Base-by-base conservation (phyloP, 75 land plant genomes). In the Larix kaempferi region DNA sequence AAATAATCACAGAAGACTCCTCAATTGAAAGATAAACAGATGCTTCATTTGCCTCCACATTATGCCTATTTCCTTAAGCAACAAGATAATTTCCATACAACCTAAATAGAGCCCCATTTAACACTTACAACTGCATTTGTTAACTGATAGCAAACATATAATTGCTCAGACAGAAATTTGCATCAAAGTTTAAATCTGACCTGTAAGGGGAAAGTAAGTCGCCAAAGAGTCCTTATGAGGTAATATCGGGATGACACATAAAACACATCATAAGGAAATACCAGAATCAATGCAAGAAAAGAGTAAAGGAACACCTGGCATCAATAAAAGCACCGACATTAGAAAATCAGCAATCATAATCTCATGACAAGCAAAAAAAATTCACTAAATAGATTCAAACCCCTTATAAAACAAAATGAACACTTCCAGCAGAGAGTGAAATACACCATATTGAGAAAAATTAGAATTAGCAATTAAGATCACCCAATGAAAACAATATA, bases 191-290 rank as follows among this genome's bases (percentile, higher is more conserved):
- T 13, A 39, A 25, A 44, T 84, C 86, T 76, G 78, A 84, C 99
- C 95, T 98, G 99, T 57, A 98, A 58, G 0, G 99, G 98, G 52
- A 98, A 78, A 41, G 85, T 72, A 57, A 98, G 91, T 16, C 99
- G 81, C 87, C 90, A 86, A 29, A 95, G 73, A 62, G 99, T 98
- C 71, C 85, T 91, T 63, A 98, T 62, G 76, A 98, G 84, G 80
- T 79, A 95, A 66, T 88, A 90, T 19, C 98, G 98, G 62, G 99
- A 91, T 76, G 93, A 86, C 63, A 88, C 72, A 78, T 91, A 90
- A 63, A 98, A 87, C 2, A 87, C 85, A 79, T 98, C 91, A 80
- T 93, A 89, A 29, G 99, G 99, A 52, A 85, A 85, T 73, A 90
- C 87, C 73, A 98, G 74, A 65, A 92, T 64, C 85, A 95, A 80